Evolutionary conservation across 495 filamentous ascomycete genomes (phyloP), one percentile per base, ranked within the genome.

Genomic region (Alectoria sarmentosa): DNA sequence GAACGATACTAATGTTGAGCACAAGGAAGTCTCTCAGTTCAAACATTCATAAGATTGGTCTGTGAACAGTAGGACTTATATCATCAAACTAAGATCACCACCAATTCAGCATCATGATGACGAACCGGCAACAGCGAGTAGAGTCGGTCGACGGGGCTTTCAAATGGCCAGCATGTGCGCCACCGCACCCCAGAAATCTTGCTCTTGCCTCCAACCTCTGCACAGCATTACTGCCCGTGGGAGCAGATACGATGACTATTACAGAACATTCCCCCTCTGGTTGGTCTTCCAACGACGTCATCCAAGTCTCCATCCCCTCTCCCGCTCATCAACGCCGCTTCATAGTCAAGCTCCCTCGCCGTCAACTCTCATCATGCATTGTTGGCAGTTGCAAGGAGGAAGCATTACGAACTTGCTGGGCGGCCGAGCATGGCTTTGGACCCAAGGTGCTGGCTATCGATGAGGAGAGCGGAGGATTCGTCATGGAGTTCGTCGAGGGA

Each of bases 401-500:
- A 37, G 55, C 55, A 14, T 8, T 49, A 36, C 36, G 63, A 28
- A 52, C 63, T 17, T 9, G 32, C 15, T 65, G 63, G 63, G 63
- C 63, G 11, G 56, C 34, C 21, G n/a, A 48, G 56, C 30, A 37
- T 36, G 63, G 63, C 23, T 41, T 65, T 61, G 63, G 63, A 60
- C 63, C 63, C 21, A 44, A 36, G 37, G 34, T 65, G 32, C 30
- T 44, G 21, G 48, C 58, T 13, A 21, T 65, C 32, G 57, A 65
- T 38, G 57, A 65, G 8, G 55, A 48, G 13, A 65, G 38, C 13
- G 63, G 63, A 9, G 55, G 57, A 2, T 61, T 61, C 21, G 55
- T 42, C 19, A 65, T 61, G 63, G 55, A 65, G n/a, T 61, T 60
- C 44, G 3, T 65, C 13, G 57, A 65, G 30, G 63, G 57, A 23